Base-by-base conservation (phyloP, 495 filamentous ascomycete species). In the Eremomyces bilateralis region DNA sequence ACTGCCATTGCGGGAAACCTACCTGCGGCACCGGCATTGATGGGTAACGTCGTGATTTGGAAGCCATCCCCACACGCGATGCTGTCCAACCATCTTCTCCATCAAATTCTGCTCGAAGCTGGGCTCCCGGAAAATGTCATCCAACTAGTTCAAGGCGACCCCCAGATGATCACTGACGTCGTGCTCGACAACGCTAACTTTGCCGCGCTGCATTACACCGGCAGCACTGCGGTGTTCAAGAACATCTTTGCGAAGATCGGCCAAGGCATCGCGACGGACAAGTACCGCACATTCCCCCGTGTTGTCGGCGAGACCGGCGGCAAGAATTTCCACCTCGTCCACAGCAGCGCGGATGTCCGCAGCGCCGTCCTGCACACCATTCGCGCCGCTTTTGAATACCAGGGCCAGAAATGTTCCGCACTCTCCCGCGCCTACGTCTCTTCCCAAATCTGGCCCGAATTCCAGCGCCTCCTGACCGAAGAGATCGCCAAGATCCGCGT, bases 21-120 rank as follows among this genome's bases (percentile, higher is more conserved):
- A 27, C 52, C 53, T 15, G 43, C 39, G 21, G 55, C 53, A 11
- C 55, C 55, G 10, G 55, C 55, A 8, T 35, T 59, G 1, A 57
- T 59, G 54, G 56, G 56, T 16, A 59, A 59, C 34, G 56, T 59
- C 29, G 56, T 59, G 5, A 28, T 59, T 11, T 59, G 56, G 56
- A 59, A 59, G 38, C 56, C 56, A 1, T 49, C 44, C 4, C 50
- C 54, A 6, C 45, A 35, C 20, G 56, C 56, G 2, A 47, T 59
- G 22, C 54, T 52, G 15, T 52, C 51, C 8, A 59, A 56, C 41
- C 54, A 48, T 48, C 41, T 59, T 2, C 33, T 59, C 18, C 54
- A 56, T 39, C 33, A 50, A 15, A 56, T 59, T 22, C 39, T 59
- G 1, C 33, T 53, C 15, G 56, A 59, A 40, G 56, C 56, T n/a